These are phyloP conservation scores for Chlamydomonas sphaeroides DNA, from an alignment of 139 green algal species.

Conservation along the genomic window DNA sequence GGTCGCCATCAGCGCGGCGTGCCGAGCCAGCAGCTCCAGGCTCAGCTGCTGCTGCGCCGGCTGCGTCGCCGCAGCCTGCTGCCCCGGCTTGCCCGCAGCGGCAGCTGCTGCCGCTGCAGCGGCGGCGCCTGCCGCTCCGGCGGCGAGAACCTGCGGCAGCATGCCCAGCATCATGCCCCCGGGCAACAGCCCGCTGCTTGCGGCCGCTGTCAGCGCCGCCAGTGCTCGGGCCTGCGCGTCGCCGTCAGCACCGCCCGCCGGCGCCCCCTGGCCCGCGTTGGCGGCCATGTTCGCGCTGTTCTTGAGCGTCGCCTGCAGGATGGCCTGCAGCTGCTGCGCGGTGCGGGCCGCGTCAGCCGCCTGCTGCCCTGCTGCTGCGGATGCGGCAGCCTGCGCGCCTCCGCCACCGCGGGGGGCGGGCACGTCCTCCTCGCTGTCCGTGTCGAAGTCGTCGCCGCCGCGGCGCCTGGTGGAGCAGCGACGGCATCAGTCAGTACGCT, in stretches of 20 bases:
- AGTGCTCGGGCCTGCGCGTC: slow-evolving; percentile 19
- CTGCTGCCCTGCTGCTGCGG: background rate
- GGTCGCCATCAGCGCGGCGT: slow-evolving; percentile 17
- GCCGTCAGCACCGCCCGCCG: background rate
- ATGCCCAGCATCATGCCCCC: slow-evolving; percentile 27
- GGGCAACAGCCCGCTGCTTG: background rate
- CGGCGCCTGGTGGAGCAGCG: background rate
- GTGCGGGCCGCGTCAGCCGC: background rate
- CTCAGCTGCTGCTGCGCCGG: slow-evolving; percentile 20
- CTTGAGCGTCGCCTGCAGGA: slow-evolving; percentile 9
- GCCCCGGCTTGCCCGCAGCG: background rate
- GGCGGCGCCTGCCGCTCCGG: background rate
- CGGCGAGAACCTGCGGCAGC: background rate
- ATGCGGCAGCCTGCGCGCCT: background rate
- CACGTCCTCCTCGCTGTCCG: slow-evolving; percentile 30
- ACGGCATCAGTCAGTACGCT: too few relatives aligned
- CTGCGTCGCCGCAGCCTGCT: background rate
- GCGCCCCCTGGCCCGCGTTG: too few relatives aligned
- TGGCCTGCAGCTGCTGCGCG: slow-evolving; percentile 22
- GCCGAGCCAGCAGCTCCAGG: slow-evolving; percentile 27
- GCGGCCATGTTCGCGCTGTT: background rate
- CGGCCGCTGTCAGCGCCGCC: background rate
- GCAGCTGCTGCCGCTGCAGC: slow-evolving; percentile 10
- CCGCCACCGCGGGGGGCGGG: background rate
- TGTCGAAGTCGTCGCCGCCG: slow-evolving; percentile 9